A percentile compares a stretch with the other conserved stretches of the same genome.
phyloP scores from a whole-genome alignment of 2,329 filamentous ascomycete genomes.

The Incumbomyces lentus region DNA sequence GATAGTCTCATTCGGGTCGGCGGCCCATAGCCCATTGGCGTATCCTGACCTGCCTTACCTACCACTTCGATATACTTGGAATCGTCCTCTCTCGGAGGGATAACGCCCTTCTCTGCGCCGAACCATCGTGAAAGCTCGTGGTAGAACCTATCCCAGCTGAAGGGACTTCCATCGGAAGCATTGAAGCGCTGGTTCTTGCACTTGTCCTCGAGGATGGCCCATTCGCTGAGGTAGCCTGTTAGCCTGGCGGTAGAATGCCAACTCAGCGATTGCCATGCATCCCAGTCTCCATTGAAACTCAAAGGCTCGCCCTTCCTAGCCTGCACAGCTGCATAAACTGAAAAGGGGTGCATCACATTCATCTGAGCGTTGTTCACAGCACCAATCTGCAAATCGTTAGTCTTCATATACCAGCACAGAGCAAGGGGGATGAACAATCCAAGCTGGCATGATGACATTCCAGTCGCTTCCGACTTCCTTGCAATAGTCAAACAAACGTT shows the following conservation, averaged over 20 bases:
- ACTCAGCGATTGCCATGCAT: constrained; percentile 35
- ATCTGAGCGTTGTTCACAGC: constrained; percentile 27
- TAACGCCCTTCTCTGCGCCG: constrained; percentile 27
- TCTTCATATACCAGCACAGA: constrained; percentile 36
- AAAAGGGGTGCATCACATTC: constrained; percentile 40
- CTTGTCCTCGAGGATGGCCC: constrained; percentile 35
- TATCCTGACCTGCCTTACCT: constrained; percentile 18
- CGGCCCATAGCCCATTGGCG: constrained; percentile 35
- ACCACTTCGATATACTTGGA: constrained; percentile 11
- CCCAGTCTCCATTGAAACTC: constrained; percentile 35
- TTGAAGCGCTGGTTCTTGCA: constrained; percentile 42
- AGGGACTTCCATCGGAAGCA: constrained; percentile 34
- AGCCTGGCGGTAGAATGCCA: constrained; percentile 37
- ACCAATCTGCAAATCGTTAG: constrained; percentile 30
- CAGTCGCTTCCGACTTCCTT: constrained; percentile 27
- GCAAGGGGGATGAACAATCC: constrained; percentile 33
- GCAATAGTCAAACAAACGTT: constrained; percentile 37
- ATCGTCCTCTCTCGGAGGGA: constrained; percentile 22
- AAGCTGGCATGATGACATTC: constrained; percentile 40
- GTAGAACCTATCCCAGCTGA: constrained; percentile 42
- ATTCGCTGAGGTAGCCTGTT: constrained; percentile 42
- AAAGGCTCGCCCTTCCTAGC: constrained; percentile 33
- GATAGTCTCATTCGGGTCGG: constrained; percentile 28
- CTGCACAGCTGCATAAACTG: constrained; percentile 41
- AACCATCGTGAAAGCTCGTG: constrained; percentile 38